Percentiles rank a stretch among this genome's conserved stretches.
Conservation (phyloP, 345 rosid genomes). For the Eucalyptus dawsonii region DNA sequence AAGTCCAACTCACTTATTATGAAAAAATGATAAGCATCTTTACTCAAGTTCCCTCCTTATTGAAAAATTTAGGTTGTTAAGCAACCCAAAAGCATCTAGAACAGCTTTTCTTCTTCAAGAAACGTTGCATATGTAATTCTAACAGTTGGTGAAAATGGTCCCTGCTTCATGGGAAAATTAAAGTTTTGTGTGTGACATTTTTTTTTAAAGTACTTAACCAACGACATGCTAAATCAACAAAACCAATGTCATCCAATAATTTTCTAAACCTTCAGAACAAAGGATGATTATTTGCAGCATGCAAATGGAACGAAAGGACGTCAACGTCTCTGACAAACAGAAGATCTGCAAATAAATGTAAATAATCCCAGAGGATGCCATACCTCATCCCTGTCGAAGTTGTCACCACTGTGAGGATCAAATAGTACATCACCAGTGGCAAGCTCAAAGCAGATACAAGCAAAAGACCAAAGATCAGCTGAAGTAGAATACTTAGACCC, state of each 20-base stretch:
- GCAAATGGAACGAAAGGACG: background rate
- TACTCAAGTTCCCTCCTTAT: background rate
- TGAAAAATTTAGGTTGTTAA: background rate
- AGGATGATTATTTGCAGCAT: background rate
- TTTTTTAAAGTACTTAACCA: background rate
- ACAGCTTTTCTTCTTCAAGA: background rate
- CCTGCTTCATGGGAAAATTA: background rate
- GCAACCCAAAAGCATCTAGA: background rate
- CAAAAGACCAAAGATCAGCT: slow-evolving; percentile 74
- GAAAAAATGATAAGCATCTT: background rate
- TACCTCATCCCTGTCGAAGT: slow-evolving; percentile 75
- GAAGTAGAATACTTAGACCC: slow-evolving; percentile 78
- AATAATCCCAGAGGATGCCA: background rate
- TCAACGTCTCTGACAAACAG: background rate
- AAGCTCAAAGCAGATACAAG: slow-evolving; percentile 77
- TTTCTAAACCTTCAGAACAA: background rate
- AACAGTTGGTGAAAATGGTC: background rate
- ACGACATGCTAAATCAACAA: background rate
- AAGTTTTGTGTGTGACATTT: background rate
- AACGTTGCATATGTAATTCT: background rate
- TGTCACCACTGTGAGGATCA: slow-evolving; percentile 69
- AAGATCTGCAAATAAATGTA: background rate
- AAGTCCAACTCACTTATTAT: background rate
- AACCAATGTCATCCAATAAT: background rate
- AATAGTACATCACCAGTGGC: slow-evolving; percentile 69